Evolutionary conservation across 108 stramenopile genomes (phyloP), one percentile per base, ranked within the genome.

Genomic region (Schizochytrium sp.): DNA sequence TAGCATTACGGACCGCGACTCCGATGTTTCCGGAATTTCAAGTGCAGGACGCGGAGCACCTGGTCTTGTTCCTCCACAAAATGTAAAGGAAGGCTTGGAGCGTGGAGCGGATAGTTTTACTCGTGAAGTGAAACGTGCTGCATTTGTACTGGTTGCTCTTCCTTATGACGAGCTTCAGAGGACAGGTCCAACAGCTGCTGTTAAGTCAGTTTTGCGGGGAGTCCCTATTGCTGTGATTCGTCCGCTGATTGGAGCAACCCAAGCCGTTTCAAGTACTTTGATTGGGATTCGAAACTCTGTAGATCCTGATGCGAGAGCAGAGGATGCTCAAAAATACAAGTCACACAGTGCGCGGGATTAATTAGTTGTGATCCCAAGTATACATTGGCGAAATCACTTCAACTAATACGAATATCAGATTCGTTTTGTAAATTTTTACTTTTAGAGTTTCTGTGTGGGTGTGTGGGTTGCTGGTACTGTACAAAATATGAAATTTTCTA

Each of bases 181-280:
- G 50, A 55, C 76, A 5, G 76, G 76, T n/a, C 47, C 76, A 53
- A 83, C 76, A 10, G 53, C 50, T n/a, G 76, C 76, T 5, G 53
- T 83, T 10, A 83, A 83, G 53, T 55, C 76, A 40, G 76, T 83
- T 83, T 53, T 83, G 10, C 76, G 76, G 17, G 76, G 76, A 5
- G 76, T 83, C 3, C 76, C 76, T 5, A 83, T 83, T 50, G 76
- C 76, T 10, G 76, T 83, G 76, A 83, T 83, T 83, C 76, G 76
- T n/a, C 50, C 76, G 12, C 15, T 49, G 47, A 83, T 83, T 83
- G 76, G 76, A 5, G 76, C 76, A 5, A 83, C 76, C 5, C 76
- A 83, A 53, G 76, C 76, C 8, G 28, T 83, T n/a, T 83, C 76
- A 7, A 83, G 53, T 53, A 83, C 76, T 5, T 28, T 83, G 15